Conservation (phyloP, 1,284 basidiomycete species). For the Laetiporus sulphureus region DNA sequence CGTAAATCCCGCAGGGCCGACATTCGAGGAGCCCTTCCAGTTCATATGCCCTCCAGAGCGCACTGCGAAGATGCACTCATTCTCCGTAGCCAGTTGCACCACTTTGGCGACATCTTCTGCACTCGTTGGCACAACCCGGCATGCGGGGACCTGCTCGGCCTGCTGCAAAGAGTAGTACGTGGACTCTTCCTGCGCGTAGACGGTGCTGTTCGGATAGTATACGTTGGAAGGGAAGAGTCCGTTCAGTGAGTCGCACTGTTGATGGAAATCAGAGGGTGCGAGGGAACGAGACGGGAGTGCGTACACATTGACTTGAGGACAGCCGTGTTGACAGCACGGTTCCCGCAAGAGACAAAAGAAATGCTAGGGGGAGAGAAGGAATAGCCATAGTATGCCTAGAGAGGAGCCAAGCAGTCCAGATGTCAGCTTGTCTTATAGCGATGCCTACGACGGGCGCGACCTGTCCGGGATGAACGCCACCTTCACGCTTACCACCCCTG, state of each 20-base stretch:
- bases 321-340: not conserved
- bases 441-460: no score
- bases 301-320: not conserved
- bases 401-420: no score
- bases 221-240: not conserved
- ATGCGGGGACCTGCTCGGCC: not conserved
- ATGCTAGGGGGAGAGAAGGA: not conserved
- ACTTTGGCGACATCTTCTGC: not conserved
- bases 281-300: no score
- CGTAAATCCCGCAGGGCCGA: not conserved
- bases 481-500: no score
- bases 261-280: no score
- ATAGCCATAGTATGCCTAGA: no score
- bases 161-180: not conserved
- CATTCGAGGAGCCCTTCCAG: not conserved
- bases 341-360: not conserved
- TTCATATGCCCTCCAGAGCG: not conserved
- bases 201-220: not conserved
- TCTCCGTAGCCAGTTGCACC: not conserved
- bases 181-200: not conserved
- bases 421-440: no score
- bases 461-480: no score
- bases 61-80: not conserved
- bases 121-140: not conserved
- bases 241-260: not conserved